These are phyloP conservation scores for Postia placenta DNA, from an alignment of 768 basidiomycete genomes.

Conservation along the genomic window DNA sequence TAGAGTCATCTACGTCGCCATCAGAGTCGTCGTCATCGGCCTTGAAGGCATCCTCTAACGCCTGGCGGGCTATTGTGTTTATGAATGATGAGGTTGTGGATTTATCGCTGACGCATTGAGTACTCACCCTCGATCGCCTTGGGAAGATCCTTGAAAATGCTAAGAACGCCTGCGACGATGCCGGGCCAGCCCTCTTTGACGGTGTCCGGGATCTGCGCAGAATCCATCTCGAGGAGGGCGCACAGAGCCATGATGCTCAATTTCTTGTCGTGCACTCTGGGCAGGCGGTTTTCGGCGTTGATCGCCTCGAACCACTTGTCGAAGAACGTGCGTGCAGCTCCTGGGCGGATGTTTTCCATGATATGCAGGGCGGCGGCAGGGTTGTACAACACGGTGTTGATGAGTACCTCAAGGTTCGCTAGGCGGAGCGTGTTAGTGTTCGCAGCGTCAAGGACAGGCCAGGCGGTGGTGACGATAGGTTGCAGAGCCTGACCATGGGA, in stretches of 20 bases:
- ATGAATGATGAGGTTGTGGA: no score
- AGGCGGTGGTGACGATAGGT: constrained; percentile 55
- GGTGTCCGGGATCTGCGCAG: constrained; percentile 45
- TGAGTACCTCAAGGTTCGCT: constrained; percentile 76
- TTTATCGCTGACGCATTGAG: no score
- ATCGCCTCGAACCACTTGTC: constrained; percentile 79
- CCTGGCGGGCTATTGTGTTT: constrained; percentile 48
- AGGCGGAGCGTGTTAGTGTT: constrained; percentile 62
- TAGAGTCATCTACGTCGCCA: constrained; percentile 45
- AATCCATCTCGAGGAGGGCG: constrained; percentile 67
- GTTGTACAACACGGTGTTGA: constrained; percentile 83
- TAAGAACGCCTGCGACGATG: constrained; percentile 64
- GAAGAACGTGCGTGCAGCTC: constrained; percentile 72
- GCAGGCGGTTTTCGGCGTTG: constrained; percentile 49
- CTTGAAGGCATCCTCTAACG: constrained; percentile 46
- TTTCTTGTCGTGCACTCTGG: constrained; percentile 89
- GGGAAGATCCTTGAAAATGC: constrained; percentile 73
- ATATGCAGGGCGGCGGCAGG: constrained; percentile 69
- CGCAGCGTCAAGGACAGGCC: constrained; percentile 52
- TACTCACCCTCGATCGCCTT: constrained; percentile 68
- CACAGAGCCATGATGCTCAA: constrained; percentile 72
- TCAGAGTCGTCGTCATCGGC: constrained; percentile 33
- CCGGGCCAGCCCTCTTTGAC: constrained; percentile 70
- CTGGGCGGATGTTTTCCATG: constrained; percentile 56
- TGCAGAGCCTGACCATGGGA: constrained; percentile 50